Evolutionary conservation across 352 stramenopile species (phyloP), one percentile per base, ranked within the genome.

Genomic region (Pythium apleroticum): DNA sequence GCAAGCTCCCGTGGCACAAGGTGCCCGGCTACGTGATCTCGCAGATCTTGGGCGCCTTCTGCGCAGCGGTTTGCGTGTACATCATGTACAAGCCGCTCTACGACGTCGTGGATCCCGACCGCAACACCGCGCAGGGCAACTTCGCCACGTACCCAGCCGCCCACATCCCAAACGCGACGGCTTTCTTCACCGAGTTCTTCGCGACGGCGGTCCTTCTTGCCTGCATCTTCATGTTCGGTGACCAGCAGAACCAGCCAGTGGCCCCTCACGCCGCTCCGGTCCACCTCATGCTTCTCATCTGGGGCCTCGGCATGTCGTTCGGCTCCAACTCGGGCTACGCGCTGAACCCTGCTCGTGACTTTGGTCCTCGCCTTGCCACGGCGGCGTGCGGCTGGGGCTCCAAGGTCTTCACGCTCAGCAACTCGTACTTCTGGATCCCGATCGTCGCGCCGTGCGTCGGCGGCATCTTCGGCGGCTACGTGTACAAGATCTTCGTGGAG

Each of bases 231-330:
- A 71, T 73, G 24, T 61, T 89, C 27, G 56, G 72, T 14, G 78
- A 89, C 68, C 65, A 77, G 59, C 65, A 72, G 52, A 89, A 89
- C 72, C 68, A 66, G 2, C 75, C 77, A 9, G 66, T 71, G 37
- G 76, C 65, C 31, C 62, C 73, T 9, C 74, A 72, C 43, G 70
- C 57, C 20, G 64, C 75, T 10, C 79, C 79, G 0, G 69, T 59
- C 6, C 63, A 76, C 31, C 65, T 81, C 27, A 77, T 73, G 24
- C 62, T 85, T 14, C 68, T 88, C 33, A 79, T 88, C 30, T 74
- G 78, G n/a, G 77, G 68, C 22, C 72, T 88, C 46, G 79, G 79
- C 33, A 84, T 84, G 77, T 72, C 74, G 8, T 88, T 88, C 70
- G 79, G 77, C 43, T 65, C 78, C 28, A 84, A 84, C 63, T 81